Percentiles rank a stretch among this genome's conserved stretches.
phyloP scores from a whole-genome alignment of 75 land plant species.

The Selaginella tamariscina region DNA sequence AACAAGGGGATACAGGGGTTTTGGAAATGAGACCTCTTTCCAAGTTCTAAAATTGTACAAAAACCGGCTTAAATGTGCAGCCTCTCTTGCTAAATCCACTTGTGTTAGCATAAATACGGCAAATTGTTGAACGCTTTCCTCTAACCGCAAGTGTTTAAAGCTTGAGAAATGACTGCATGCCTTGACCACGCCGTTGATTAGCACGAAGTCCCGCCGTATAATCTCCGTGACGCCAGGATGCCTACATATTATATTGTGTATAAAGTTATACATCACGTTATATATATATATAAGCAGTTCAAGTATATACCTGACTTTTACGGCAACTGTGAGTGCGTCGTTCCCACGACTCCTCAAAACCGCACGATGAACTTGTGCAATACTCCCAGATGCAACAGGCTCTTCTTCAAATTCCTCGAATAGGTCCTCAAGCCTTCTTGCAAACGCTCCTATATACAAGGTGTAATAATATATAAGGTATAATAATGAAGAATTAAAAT shows the following conservation, averaged over 20 bases:
- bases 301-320: too few relatives aligned
- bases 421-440: constrained; percentile 49
- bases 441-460: too few relatives aligned
- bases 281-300: too few relatives aligned
- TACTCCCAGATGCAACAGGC: constrained; percentile 84
- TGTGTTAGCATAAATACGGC: constrained; percentile 79
- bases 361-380: constrained; percentile 74
- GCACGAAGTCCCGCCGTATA: constrained; percentile 56
- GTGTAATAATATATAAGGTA: too few relatives aligned
- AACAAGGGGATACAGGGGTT: constrained; percentile 75
- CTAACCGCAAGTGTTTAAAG: constrained; percentile 53
- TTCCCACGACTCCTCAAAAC: constrained; percentile 27
- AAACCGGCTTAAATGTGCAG: constrained; percentile 81
- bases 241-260: too few relatives aligned
- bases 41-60: constrained; percentile 66
- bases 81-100: constrained; percentile 78
- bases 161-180: constrained; percentile 42
- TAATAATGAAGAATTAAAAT: too few relatives aligned
- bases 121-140: constrained; percentile 80
- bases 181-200: constrained; percentile 58
- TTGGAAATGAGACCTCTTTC: constrained; percentile 87
- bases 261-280: too few relatives aligned
- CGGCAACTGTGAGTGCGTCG: constrained; percentile 60
- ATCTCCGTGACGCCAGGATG: constrained; percentile 80
- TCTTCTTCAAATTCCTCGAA: constrained; percentile 75